Evolutionary conservation across 2,329 filamentous ascomycete species (phyloP).

Genomic region (Coccinonectria pachysandricola): DNA sequence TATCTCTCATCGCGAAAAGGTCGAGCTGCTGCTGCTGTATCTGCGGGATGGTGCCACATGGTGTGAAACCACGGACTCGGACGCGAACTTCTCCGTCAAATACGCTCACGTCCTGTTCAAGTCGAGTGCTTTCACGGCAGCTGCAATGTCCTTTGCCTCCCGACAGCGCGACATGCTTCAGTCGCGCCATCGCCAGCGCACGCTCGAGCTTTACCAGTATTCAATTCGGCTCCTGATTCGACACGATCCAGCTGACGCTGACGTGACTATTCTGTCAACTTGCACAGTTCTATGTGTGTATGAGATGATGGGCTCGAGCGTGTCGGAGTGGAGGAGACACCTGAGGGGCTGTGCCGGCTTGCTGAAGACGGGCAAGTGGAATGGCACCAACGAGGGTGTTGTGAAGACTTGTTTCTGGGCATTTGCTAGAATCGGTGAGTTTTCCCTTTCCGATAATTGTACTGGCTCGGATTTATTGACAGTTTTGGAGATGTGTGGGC

Average conservation of each 20-base stretch:
- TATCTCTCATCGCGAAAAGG: not conserved
- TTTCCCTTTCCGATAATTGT: not conserved
- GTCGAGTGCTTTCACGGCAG: conserved; percentile 3
- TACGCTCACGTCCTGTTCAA: conserved; percentile 5
- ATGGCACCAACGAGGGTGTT: conserved; percentile 3
- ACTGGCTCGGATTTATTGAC: not conserved
- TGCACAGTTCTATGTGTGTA: conserved; percentile 8
- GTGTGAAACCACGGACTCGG: conserved; percentile 7
- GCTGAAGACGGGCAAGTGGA: conserved; percentile 2
- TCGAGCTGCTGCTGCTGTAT: not conserved
- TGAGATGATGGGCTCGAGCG: conserved; percentile 8
- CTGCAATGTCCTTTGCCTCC: conserved; percentile 4
- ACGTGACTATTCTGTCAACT: conserved; percentile 2
- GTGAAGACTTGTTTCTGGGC: conserved; percentile 8
- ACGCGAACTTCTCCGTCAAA: conserved; percentile 4
- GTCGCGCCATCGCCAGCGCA: conserved; percentile 1
- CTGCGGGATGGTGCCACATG: conserved; percentile 4
- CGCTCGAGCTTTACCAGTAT: conserved; percentile 7
- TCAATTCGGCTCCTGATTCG: conserved; percentile 4
- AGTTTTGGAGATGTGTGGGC: conserved; percentile 5
- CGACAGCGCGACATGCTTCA: conserved; percentile 4
- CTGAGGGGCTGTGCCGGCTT: conserved; percentile 5
- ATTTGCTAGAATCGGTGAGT: conserved; percentile 5
- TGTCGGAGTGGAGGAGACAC: conserved; percentile 6
- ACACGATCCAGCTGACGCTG: conserved; percentile 4